A percentile compares a stretch with the other conserved stretches of the same genome.
These are phyloP conservation scores for Prototheca stagnorum DNA, from an alignment of 163 green algal genomes.

Conservation along the genomic window DNA sequence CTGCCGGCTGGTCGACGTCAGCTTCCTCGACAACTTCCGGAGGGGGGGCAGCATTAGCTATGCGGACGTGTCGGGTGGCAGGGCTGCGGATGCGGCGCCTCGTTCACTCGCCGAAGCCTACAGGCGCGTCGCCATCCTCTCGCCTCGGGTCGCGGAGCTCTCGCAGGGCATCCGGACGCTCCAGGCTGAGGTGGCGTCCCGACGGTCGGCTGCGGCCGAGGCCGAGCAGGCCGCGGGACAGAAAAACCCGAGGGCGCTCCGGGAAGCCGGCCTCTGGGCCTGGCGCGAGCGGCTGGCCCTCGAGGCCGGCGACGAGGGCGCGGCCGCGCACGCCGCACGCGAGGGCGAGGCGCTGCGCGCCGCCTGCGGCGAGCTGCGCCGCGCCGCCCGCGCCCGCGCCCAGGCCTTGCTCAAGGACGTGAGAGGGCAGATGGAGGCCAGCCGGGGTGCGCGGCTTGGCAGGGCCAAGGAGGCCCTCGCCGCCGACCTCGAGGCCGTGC, in stretches of 20 bases:
- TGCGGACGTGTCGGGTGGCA: conserved; percentile 43
- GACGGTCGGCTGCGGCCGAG: conserved; percentile 20
- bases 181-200: conserved; percentile 25
- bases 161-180: conserved; percentile 28
- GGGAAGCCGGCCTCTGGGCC: too few species aligned
- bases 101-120: conserved; percentile 22
- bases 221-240: conserved; percentile 31
- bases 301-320: too few species aligned
- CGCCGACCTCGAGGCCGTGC: too few species aligned
- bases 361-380: conserved; percentile 32
- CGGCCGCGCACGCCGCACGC: conserved; percentile 7
- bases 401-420: conserved; percentile 19
- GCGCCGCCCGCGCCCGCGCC: conserved; percentile 30
- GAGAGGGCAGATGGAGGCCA: conserved; percentile 21
- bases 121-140: conserved; percentile 16
- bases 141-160: conserved; percentile 14
- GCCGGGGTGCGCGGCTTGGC: conserved; percentile 15
- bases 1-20: conserved; percentile 44
- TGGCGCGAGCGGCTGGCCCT: too few species aligned
- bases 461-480: background rate
- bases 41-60: conserved; percentile 52
- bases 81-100: conserved; percentile 21
- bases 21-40: conserved; percentile 63
- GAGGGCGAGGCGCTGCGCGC: conserved; percentile 17
- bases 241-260: conserved; percentile 37